Base-by-base conservation (phyloP, 805 yeast species). In the Pichia pseudocactophila region DNA sequence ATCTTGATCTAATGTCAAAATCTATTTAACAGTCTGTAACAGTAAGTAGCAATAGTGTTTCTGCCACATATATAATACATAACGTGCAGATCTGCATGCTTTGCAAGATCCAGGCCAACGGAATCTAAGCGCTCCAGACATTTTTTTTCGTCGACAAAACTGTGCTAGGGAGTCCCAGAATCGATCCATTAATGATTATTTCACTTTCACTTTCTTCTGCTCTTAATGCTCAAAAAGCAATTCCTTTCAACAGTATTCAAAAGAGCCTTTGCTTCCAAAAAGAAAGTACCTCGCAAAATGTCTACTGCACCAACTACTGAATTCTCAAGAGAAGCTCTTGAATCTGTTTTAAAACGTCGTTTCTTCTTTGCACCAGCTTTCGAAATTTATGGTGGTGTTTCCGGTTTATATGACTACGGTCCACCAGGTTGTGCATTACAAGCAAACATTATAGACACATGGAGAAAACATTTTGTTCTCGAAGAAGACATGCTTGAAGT, bases 381-480 rank as follows among this genome's bases (percentile, higher is more conserved):
- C 58, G 98, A 92, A 62, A 78, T 90, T 50, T 92, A 92, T 64
- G 98, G 98, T 54, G 98, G 98, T 64, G 97, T 92, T 36, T 85
- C 96, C 38, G 99, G 99, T 52, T 73, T 92, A 45, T 92, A 86
- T 64, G 99, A 92, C 64, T 92, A 89, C 62, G 99, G 99, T 69
- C 99, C 99, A 50, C 97, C 98, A 63, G 98, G 98, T 49, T 90
- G 97, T 71, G 94, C 97, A 11, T 77, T 92, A 67, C 97, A 90
- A 71, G 95, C 97, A 57, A 90, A 92, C 64, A 74, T 92, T 49
- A 71, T 92, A 48, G 99, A 94, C 59, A 74, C 77, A 39, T 92
- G 98, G 98, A 83, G 97, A 72, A 90, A 89, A 65, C 99, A 92
- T 68, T 92, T 92, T 63, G 80, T 92, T 48, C 71, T 94, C 53